phyloP scores from a whole-genome alignment of 306 rosid species.

The Hippophae tibetana region DNA sequence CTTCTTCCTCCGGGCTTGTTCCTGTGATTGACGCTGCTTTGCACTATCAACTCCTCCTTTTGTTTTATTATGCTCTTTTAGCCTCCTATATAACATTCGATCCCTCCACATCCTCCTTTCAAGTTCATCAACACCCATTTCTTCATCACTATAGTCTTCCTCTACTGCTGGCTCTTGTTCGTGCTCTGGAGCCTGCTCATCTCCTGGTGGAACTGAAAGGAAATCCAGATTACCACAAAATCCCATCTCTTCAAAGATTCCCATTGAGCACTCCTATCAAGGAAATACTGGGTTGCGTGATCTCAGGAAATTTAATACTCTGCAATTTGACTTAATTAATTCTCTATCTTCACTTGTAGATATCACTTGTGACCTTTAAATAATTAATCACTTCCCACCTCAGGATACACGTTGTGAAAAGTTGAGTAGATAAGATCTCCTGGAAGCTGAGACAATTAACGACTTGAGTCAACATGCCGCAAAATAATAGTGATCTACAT shows the following conservation, averaged over 20 bases:
- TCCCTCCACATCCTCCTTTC: conserved; percentile 57
- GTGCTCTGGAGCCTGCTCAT: conserved; percentile 22
- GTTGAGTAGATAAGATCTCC: too few relatives aligned
- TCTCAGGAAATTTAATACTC: too few relatives aligned
- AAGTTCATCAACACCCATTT: conserved; percentile 40
- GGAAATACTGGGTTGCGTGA: too few relatives aligned
- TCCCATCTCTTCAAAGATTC: conserved; percentile 39
- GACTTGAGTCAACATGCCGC: too few relatives aligned
- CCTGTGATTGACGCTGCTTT: conserved; percentile 51
- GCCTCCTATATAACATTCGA: conserved; percentile 30
- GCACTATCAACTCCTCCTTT: conserved; percentile 26
- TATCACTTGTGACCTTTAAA: too few relatives aligned
- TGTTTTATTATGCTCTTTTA: conserved; percentile 38
- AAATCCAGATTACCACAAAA: conserved; percentile 32
- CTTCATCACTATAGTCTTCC: conserved; percentile 50
- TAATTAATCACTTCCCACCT: too few relatives aligned
- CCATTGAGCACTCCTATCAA: conserved; percentile 10
- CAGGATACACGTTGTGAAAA: too few relatives aligned
- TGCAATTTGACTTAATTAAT: too few relatives aligned
- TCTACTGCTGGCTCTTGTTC: conserved; percentile 26
- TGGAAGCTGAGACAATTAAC: too few relatives aligned
- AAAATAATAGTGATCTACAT: too few relatives aligned
- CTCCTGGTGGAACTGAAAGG: conserved; percentile 25
- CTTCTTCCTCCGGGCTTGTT: conserved; percentile 52
- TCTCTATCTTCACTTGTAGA: too few relatives aligned